Evolutionary conservation across 371 early-diverging fungal genomes (phyloP).

Genomic region (Sporodiniella umbellata): DNA sequence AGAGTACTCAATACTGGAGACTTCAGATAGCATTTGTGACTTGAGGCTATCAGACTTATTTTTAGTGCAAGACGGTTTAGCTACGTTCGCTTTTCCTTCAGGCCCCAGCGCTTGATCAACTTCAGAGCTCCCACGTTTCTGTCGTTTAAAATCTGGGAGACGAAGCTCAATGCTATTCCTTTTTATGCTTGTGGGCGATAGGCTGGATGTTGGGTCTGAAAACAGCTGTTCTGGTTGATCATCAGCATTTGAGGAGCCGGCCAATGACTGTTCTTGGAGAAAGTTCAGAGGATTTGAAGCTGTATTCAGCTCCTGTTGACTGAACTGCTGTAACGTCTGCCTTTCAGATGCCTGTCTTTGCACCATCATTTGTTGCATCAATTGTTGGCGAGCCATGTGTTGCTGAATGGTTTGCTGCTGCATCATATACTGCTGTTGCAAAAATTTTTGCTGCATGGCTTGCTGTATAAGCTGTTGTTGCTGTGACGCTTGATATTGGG

Average conservation of each 20-base stretch:
- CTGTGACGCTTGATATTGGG: constrained; percentile 7
- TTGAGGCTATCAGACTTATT: constrained; percentile 9
- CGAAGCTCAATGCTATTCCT: constrained; percentile 43
- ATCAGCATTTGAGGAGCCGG: not conserved
- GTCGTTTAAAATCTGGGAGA: constrained; percentile 38
- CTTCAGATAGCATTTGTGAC: constrained; percentile 10
- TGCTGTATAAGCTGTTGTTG: constrained; percentile 11
- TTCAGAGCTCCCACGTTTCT: constrained; percentile 1
- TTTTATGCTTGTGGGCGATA: constrained; percentile 23
- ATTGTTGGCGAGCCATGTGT: not conserved
- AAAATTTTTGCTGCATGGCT: constrained; percentile 8
- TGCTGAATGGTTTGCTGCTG: constrained; percentile 7
- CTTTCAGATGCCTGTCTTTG: not conserved
- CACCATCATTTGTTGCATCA: too few relatives aligned
- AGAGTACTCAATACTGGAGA: too few relatives aligned
- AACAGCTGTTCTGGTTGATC: not conserved
- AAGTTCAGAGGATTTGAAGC: not conserved
- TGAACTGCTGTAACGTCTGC: constrained; percentile 13
- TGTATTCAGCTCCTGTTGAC: too few relatives aligned
- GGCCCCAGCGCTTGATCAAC: not conserved
- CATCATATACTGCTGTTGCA: constrained; percentile 12
- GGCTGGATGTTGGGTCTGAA: constrained; percentile 3
- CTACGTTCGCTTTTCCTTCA: too few relatives aligned
- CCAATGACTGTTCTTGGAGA: not conserved
- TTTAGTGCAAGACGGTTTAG: constrained; percentile 2